Base-by-base conservation (phyloP, 208 protist species). In the Vickermania spadyakhi region DNA sequence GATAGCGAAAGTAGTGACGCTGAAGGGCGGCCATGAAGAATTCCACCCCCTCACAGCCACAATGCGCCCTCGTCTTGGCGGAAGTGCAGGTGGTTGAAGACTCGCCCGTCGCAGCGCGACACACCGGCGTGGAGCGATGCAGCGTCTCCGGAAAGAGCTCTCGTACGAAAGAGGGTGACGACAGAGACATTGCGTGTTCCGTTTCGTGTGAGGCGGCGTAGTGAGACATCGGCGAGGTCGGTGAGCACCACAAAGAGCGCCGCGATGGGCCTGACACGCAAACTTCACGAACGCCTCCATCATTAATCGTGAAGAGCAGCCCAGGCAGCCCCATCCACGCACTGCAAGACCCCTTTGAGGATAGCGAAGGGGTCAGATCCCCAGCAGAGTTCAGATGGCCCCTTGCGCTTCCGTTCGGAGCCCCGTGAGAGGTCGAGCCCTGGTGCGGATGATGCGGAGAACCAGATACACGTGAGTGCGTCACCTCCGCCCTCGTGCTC, bases 271-370 rank as follows among this genome's bases (percentile, higher is more conserved):
- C 86, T 52, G 90, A 86, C 61, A 93, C 79, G n/a, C 72, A 77
- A 0, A 77, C 76, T 29, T 81, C 67, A 1, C 68, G 70, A 27
- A 75, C 66, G 3, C 82, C 82, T 0, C 78, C 81, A 58, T 92
- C 88, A 66, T 90, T 92, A 68, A 91, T 79, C 13, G 84, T 94
- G 60, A 94, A 91, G 42, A 91, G 74, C 27, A 94, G 64, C 0
- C 87, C 87, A 11, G 87, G 87, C 36, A 91, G 70, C 0, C 87
- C 87, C 87, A 94, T 91, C 55, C 85, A 76, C 0, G 87, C 70
- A 0, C 80, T 78, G 0, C 56, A 54, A 0, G 64, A n/a, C 4
- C 59, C 59, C 27, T 58, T 29, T 4, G 7, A 22, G 18, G 18
- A n/a, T n/a, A 18, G 18, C 18, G 13, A 25, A 25, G 13, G 13